phyloP scores from a whole-genome alignment of 2,329 filamentous ascomycete genomes.

The Ceratocystis albifundus region DNA sequence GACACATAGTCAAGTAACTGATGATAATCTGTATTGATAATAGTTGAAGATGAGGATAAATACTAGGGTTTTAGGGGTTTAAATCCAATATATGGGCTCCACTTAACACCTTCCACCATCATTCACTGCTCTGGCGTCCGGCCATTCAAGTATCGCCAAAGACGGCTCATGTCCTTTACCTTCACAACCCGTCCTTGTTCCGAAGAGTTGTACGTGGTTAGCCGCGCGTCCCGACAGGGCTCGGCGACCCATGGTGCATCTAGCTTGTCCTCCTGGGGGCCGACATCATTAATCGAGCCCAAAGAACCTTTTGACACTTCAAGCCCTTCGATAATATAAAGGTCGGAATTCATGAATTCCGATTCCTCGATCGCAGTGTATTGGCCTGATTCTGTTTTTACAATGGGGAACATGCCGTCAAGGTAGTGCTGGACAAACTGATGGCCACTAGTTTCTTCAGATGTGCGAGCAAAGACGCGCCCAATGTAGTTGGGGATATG shows the following conservation, averaged over 20 bases:
- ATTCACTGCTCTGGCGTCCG: conserved; percentile 36
- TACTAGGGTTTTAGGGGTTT: background rate
- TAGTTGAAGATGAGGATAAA: background rate
- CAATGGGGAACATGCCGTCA: conserved; percentile 49
- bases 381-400: conserved; percentile 34
- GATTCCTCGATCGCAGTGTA: conserved; percentile 39
- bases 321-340: conserved; percentile 37
- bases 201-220: conserved; percentile 8
- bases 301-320: conserved; percentile 25
- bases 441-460: conserved; percentile 42
- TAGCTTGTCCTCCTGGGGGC: conserved; percentile 31
- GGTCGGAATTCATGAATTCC: conserved; percentile 49
- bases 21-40: background rate
- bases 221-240: background rate
- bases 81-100: no score
- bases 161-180: conserved; percentile 49
- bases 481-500: conserved; percentile 50
- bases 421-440: conserved; percentile 52
- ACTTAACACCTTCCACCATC: no score
- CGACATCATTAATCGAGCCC: conserved; percentile 27
- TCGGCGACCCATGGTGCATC: conserved; percentile 24
- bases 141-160: conserved; percentile 54
- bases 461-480: conserved; percentile 44
- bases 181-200: conserved; percentile 30
- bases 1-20: no score